Base-by-base conservation (phyloP, 306 rosid species). In the Ceratonia siliqua region DNA sequence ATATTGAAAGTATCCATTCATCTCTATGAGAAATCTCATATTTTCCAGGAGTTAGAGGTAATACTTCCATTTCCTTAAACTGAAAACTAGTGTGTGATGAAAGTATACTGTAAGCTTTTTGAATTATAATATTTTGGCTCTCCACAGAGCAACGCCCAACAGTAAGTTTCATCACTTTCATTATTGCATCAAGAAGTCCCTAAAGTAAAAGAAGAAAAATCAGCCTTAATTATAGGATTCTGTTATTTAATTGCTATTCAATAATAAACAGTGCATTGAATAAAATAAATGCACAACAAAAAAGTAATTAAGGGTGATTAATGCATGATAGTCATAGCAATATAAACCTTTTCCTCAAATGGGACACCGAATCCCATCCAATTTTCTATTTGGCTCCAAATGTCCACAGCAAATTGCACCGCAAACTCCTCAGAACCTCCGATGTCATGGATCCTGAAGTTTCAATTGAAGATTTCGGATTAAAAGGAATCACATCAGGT, bases 111-210 rank as follows among this genome's bases (percentile, higher is more conserved):
- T 87, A 88, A 39, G 96, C 95, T 63, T 88, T 91, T 61, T 80
- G 84, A 68, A 94, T 68, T 76, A 91, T 85, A 46, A 43, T 68
- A 62, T 78, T 83, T 77, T 91, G 98, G 75, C 82, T 87, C 79
- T 90, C 93, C 76, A 82, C 81, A 27, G 91, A 82, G 84, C 94
- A 87, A 82, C 84, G 77, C 64, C 81, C 85, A 38, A 87, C 95
- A 74, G 95, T 79, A 78, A 87, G 85, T 84, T 85, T 88, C 87
- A 90, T 81, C 48, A 87, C 87, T 79, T 67, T 83, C 90, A 87
- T 87, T 55, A 84, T 77, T 74, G 97, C 91, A 83, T 85, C 89
- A 79, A 90, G 86, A 77, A 91, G 88, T 57, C 61, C 95, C 98
- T 94, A 84, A 74, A 85, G 59, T 57, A 78, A 63, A 85, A 72